phyloP scores from a whole-genome alignment of 257 asterid species.

The Striga asiatica region DNA sequence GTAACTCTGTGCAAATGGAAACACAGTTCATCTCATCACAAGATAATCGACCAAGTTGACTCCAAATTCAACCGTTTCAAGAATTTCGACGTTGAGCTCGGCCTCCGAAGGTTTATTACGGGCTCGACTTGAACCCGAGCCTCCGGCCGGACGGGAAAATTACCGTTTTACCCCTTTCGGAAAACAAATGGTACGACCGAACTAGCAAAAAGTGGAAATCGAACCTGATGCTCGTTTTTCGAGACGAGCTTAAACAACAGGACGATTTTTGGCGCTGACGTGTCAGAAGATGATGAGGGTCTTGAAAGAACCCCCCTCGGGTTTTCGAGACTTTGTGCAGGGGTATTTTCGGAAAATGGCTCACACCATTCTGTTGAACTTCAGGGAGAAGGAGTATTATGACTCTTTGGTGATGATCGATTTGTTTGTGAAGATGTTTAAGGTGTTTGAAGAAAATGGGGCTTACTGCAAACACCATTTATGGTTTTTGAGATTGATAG shows the following conservation, averaged over 20 bases:
- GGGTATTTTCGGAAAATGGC: slow-evolving; percentile 32
- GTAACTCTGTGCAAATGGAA: background rate
- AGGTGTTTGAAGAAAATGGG: slow-evolving; percentile 23
- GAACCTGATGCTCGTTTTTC: slow-evolving; percentile 16
- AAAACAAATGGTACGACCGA: background rate
- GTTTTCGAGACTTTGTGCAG: slow-evolving; percentile 21
- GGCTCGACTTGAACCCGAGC: slow-evolving; percentile 12
- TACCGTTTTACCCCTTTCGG: background rate
- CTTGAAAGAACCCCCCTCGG: slow-evolving; percentile 16
- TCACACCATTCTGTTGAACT: slow-evolving; percentile 21
- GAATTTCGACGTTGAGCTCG: slow-evolving; percentile 14
- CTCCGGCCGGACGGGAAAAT: slow-evolving; percentile 11
- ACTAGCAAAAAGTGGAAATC: slow-evolving; percentile 1
- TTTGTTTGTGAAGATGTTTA: slow-evolving; percentile 18
- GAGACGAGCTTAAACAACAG: background rate
- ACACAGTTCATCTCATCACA: no score
- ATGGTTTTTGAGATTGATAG: slow-evolving; percentile 12
- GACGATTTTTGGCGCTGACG: slow-evolving; percentile 7
- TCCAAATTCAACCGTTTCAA: slow-evolving; percentile 12
- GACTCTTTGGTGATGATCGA: slow-evolving; percentile 1
- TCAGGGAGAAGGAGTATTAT: slow-evolving; percentile 15
- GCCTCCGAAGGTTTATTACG: slow-evolving; percentile 25
- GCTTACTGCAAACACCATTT: slow-evolving; percentile 27
- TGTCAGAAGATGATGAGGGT: slow-evolving; percentile 20
- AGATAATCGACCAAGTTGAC: slow-evolving; percentile 20